Percentiles rank a stretch among this genome's conserved stretches.
phyloP scores from a whole-genome alignment of 1,139 yeast genomes.

The Diutina siamensis region DNA sequence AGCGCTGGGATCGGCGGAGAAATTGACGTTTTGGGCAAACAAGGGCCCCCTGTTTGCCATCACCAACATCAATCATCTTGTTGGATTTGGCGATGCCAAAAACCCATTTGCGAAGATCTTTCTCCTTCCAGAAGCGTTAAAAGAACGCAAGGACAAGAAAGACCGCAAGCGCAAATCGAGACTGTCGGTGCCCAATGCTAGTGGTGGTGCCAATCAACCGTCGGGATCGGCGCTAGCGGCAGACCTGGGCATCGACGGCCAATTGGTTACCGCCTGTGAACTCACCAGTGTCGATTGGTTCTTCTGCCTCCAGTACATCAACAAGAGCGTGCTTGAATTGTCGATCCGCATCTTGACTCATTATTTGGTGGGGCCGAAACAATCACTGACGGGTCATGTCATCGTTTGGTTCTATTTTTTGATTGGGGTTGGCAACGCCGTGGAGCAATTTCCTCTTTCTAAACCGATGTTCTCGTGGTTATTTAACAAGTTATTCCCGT shows the following conservation, averaged over 20 bases:
- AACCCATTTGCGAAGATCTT: conserved; percentile 69
- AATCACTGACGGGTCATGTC: conserved; percentile 58
- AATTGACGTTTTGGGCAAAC: conserved; percentile 62
- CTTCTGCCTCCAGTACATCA: conserved; percentile 39
- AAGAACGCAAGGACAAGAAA: conserved; percentile 60
- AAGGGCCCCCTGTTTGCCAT: conserved; percentile 67
- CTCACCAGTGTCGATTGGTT: conserved; percentile 49
- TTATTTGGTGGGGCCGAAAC: conserved; percentile 58
- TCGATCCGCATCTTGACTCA: conserved; percentile 54
- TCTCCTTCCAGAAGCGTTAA: conserved; percentile 57
- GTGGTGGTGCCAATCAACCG: too few relatives aligned
- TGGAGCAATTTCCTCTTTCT: conserved; percentile 34
- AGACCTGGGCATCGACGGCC: conserved; percentile 7
- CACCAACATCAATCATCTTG: conserved; percentile 59
- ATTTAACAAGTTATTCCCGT: conserved; percentile 48
- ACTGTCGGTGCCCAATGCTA: background rate
- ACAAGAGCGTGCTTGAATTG: conserved; percentile 55
- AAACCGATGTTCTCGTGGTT: conserved; percentile 40
- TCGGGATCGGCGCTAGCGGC: background rate
- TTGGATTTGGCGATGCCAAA: conserved; percentile 65
- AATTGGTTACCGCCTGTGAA: conserved; percentile 27
- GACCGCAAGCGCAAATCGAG: conserved; percentile 43
- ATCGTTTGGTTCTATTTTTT: conserved; percentile 64
- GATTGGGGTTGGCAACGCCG: conserved; percentile 50
- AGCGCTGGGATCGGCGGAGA: conserved; percentile 28